Conservation (phyloP, 1,139 yeast genomes). For the Petasospora fabianii region DNA sequence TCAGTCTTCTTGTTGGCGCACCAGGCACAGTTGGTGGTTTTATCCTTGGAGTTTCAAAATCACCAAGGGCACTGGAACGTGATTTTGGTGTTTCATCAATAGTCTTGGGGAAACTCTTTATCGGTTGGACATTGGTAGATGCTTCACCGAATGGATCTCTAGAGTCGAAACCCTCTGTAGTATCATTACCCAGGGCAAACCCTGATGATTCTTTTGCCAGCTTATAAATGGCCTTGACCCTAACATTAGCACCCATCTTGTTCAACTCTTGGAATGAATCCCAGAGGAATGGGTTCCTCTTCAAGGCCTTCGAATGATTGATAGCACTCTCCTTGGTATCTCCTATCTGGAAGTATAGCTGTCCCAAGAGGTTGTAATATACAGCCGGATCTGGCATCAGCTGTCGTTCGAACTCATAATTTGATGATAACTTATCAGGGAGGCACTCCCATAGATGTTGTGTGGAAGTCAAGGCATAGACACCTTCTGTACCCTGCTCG, state of each 20-base stretch:
- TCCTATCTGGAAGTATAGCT: slow-evolving; percentile 55
- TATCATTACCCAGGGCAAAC: slow-evolving; percentile 13
- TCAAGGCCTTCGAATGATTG: slow-evolving; percentile 65
- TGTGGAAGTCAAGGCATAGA: slow-evolving; percentile 49
- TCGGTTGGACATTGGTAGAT: slow-evolving; percentile 11
- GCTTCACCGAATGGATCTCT: slow-evolving; percentile 30
- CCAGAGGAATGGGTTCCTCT: slow-evolving; percentile 75
- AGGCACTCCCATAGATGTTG: slow-evolving; percentile 31
- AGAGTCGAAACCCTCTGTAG: slow-evolving; percentile 11
- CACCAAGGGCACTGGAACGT: slow-evolving; percentile 7
- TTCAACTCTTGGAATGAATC: slow-evolving; percentile 82
- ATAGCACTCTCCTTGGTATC: slow-evolving; percentile 64
- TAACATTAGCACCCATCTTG: slow-evolving; percentile 64
- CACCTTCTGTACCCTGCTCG: slow-evolving; percentile 59
- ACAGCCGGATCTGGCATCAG: slow-evolving; percentile 61
- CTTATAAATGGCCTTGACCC: slow-evolving; percentile 58
- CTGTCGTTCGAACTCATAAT: slow-evolving; percentile 36
- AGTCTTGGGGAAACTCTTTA: slow-evolving; percentile 12
- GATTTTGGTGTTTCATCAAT: slow-evolving; percentile 16
- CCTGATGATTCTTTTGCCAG: slow-evolving; percentile 13
- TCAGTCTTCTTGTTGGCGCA: slow-evolving; percentile 50
- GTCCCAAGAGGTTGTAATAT: slow-evolving; percentile 66
- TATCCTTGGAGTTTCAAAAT: slow-evolving; percentile 46
- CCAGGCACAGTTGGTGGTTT: slow-evolving; percentile 43
- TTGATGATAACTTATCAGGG: slow-evolving; percentile 11